Evolutionary conservation across 2,329 filamentous ascomycete species (phyloP), one percentile per base, ranked within the genome.

Genomic region (Aureobasidium sp.): DNA sequence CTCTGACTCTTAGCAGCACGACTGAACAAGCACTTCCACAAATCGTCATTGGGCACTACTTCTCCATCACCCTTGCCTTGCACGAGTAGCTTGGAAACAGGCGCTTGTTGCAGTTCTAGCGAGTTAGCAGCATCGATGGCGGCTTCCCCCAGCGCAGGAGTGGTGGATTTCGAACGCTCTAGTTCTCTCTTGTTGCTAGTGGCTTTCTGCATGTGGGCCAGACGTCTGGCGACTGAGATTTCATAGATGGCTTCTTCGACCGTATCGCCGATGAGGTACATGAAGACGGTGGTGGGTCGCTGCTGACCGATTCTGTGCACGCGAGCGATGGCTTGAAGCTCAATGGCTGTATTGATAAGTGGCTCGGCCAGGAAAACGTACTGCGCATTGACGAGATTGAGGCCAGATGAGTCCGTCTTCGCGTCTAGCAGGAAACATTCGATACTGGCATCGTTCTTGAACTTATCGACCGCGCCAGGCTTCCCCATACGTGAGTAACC

Each of bases 341-440:
- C 94, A 16, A 99, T 85, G 0, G 92, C 91, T 0, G 93, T 93
- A 70, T 97, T 96, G 67, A 97, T 85, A 3, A 97, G 79, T 2
- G 94, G 94, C 71, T 99, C 94, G 72, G 91, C 96, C 5, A 99
- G 82, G 70, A 97, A 95, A 1, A 97, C 91, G 70, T 97, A 91
- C 52, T 86, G 96, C 5, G 93, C 94, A 68, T 95, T 93, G 66
- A 96, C 88, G 0, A 99, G 82, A 64, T 96, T 97, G 34, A 99
- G 79, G 0, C 94, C 94, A 1, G 89, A 92, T 0, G 90, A 88
- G 71, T 96, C 90, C 0, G 90, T 89, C 66, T 91, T 89, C 5
- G 92, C 92, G 70, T 97, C 91, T 15, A 99, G 81, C 3, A 97
- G 80, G 67, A 99, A 93, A 67, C 89, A 92, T 72, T 97, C 91